Percentiles rank a stretch among this genome's conserved stretches.
Evolutionary conservation across 108 stramenopile genomes (phyloP).

Genomic region (Cyclotella cryptica): DNA sequence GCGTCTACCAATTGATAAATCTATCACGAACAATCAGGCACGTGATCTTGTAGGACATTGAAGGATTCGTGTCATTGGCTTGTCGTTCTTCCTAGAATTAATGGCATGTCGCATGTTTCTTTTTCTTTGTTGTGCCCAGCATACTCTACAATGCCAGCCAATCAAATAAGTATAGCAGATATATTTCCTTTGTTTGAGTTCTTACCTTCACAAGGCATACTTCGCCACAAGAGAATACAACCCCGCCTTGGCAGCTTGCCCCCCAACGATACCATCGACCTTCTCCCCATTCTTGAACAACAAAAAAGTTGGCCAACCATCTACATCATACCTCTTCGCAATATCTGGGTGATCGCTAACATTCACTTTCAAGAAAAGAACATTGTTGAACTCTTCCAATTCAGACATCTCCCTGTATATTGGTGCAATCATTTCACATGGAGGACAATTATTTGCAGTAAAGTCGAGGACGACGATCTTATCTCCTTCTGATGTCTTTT

Average conservation of each 20-base stretch:
- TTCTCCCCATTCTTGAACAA: slow-evolving; percentile 19
- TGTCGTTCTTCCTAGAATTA: no score
- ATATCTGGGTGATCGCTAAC: slow-evolving; percentile 38
- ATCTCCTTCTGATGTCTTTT: slow-evolving; percentile 4
- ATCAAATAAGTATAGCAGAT: no score
- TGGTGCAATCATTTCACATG: slow-evolving; percentile 45
- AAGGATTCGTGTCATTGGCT: no score
- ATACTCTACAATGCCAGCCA: no score
- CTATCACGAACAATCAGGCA: no score
- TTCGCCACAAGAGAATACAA: slow-evolving; percentile 22
- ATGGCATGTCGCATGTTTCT: no score
- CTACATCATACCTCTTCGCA: slow-evolving; percentile 30
- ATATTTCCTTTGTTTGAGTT: no score
- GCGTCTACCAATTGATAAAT: no score
- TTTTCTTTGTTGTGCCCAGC: no score
- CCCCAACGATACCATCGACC: slow-evolving; percentile 29
- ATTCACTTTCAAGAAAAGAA: slow-evolving; percentile 37
- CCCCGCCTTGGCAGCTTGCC: slow-evolving; percentile 28
- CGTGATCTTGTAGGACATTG: no score
- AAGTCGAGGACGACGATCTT: slow-evolving; percentile 38
- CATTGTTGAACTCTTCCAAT: slow-evolving; percentile 21
- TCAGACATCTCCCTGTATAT: slow-evolving; percentile 29
- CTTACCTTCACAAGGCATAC: background rate
- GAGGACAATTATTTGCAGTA: slow-evolving; percentile 40
- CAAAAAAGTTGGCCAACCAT: slow-evolving; percentile 45